These are phyloP conservation scores for Alternaria conjuncta DNA, from an alignment of 2,329 filamentous ascomycete species.

Conservation along the genomic window DNA sequence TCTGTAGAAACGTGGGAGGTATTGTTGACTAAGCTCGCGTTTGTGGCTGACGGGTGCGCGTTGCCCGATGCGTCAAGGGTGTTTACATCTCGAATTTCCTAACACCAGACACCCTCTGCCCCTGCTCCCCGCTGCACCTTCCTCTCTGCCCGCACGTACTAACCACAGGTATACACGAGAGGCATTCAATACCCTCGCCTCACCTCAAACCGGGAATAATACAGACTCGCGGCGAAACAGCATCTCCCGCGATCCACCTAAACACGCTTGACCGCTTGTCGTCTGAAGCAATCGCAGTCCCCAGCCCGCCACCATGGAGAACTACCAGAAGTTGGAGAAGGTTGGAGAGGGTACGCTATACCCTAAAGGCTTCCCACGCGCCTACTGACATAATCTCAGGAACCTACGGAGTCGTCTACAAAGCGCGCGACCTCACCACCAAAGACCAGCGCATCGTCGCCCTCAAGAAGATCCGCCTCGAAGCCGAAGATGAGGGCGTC, in stretches of 20 bases:
- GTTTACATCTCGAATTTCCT: conserved; percentile 33
- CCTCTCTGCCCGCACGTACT: conserved; percentile 24
- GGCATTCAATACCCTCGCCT: neutral
- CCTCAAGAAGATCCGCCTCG: conserved; percentile 93
- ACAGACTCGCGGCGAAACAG: conserved; percentile 2
- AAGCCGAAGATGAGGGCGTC: conserved; percentile 93
- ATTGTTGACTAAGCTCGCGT: conserved; percentile 28
- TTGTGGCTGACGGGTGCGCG: conserved; percentile 26
- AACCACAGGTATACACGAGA: conserved; percentile 31
- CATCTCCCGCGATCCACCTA: neutral
- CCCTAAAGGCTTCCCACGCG: neutral
- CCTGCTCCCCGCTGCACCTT: conserved; percentile 15
- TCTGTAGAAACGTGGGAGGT: conserved; percentile 1
- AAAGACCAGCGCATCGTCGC: conserved; percentile 82
- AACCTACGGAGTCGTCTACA: conserved; percentile 95
- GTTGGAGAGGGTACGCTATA: conserved; percentile 81
- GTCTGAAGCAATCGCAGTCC: conserved; percentile 21
- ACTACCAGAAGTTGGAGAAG: conserved; percentile 96
- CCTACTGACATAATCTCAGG: conserved; percentile 60
- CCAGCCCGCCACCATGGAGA: conserved; percentile 70
- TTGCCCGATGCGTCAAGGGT: conserved; percentile 25
- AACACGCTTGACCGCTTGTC: conserved; percentile 29
- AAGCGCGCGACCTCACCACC: conserved; percentile 83
- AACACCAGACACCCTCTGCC: conserved; percentile 23
- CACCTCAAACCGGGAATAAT: neutral